Percentiles rank a stretch among this genome's conserved stretches.
These are phyloP conservation scores for Huntiella decipiens DNA, from an alignment of 2,329 filamentous ascomycete genomes.

Conservation along the genomic window DNA sequence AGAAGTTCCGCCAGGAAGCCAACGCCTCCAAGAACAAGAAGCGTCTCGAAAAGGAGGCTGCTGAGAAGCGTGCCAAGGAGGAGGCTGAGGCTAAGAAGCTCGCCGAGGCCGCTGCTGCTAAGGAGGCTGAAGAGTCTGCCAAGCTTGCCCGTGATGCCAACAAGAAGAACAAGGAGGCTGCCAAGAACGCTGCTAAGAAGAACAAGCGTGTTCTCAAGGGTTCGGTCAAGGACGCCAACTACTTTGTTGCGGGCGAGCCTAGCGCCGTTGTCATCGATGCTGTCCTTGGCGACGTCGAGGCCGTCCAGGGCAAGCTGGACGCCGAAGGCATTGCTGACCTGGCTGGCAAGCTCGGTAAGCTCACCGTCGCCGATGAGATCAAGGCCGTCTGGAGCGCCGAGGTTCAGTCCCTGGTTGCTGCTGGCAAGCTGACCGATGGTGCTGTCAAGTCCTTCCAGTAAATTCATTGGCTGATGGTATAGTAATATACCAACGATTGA, in stretches of 20 bases:
- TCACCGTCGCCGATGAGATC: conserved; percentile 67
- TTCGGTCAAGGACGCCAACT: conserved; percentile 93
- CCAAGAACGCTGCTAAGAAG: conserved; percentile 99
- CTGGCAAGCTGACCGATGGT: conserved; percentile 70
- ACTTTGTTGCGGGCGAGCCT: conserved; percentile 60
- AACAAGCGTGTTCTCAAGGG: conserved; percentile 95
- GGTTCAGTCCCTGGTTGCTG: conserved; percentile 56
- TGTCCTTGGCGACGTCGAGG: conserved; percentile 70
- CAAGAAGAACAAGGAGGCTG: conserved; percentile 97
- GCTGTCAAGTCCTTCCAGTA: conserved; percentile 50
- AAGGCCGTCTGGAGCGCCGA: conserved; percentile 67
- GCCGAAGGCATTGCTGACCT: conserved; percentile 75
- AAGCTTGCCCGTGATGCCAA: conserved; percentile 65
- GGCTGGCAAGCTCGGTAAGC: conserved; percentile 58
- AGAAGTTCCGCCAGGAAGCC: conserved; percentile 84
- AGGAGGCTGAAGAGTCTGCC: conserved; percentile 69
- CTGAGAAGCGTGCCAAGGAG: conserved; percentile 70
- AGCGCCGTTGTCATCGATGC: conserved; percentile 62
- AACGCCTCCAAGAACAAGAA: conserved; percentile 95
- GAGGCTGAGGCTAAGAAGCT: conserved; percentile 70
- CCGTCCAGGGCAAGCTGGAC: conserved; percentile 73
- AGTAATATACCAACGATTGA: too few relatives aligned
- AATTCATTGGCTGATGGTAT: background rate
- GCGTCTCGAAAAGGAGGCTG: conserved; percentile 72
- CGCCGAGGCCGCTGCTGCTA: conserved; percentile 59